phyloP scores from a whole-genome alignment of 768 basidiomycete genomes.

The Pleurotus giganteus region DNA sequence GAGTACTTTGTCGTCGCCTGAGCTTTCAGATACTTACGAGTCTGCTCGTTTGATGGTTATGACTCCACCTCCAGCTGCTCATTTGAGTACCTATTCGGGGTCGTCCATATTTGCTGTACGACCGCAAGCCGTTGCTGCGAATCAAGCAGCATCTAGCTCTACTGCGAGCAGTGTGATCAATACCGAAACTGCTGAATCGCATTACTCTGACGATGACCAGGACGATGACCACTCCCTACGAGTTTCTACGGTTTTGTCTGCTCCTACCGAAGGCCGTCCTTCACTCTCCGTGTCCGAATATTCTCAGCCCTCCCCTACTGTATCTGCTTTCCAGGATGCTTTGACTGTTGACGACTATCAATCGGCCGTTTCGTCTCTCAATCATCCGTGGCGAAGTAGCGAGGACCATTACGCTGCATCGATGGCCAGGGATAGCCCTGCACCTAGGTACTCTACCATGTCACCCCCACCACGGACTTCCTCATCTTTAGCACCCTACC shows the following conservation, averaged over 20 bases:
- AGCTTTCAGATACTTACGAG: constrained; percentile 44
- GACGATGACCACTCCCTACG: constrained; percentile 34
- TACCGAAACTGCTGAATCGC: constrained; percentile 26
- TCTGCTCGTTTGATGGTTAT: constrained; percentile 27
- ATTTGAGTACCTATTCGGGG: constrained; percentile 27
- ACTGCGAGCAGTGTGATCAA: background rate
- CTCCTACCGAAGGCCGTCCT: constrained; percentile 42
- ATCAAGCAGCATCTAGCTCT: constrained; percentile 12
- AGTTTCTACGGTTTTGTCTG: constrained; percentile 51
- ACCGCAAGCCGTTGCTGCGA: constrained; percentile 13
- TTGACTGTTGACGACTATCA: constrained; percentile 29
- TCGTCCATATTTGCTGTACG: constrained; percentile 20
- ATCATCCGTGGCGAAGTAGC: constrained; percentile 23
- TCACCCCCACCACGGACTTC: constrained; percentile 66
- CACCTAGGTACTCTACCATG: constrained; percentile 36
- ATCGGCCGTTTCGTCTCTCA: constrained; percentile 23
- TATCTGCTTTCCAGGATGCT: constrained; percentile 76
- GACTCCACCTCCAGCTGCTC: constrained; percentile 44
- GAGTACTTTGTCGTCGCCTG: constrained; percentile 52
- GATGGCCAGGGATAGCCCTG: constrained; percentile 22
- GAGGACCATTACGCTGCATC: constrained; percentile 20
- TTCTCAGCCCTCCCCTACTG: constrained; percentile 71
- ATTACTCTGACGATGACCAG: constrained; percentile 36
- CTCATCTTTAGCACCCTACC: constrained; percentile 54
- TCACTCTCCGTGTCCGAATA: constrained; percentile 70